These are phyloP conservation scores for Myxozyma kluyveri DNA, from an alignment of 805 yeast species.

Conservation along the genomic window DNA sequence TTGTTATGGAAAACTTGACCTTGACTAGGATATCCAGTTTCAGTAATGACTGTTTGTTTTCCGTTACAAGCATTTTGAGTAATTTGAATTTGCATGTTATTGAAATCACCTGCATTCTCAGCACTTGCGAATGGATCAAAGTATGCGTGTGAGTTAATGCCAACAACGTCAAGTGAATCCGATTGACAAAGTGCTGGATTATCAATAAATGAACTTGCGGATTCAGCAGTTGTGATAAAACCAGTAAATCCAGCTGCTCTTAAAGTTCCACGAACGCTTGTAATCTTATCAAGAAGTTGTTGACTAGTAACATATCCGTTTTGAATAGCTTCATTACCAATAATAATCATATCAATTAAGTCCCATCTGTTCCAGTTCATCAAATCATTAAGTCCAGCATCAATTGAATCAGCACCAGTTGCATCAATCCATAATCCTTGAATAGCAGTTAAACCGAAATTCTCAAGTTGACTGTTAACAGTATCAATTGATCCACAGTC, in stretches of 20 bases:
- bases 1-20: conserved; percentile 79
- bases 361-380: conserved; percentile 61
- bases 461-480: conserved; percentile 7
- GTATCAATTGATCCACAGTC: conserved; percentile 74
- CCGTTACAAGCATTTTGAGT: conserved; percentile 57
- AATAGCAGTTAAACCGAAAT: conserved; percentile 62
- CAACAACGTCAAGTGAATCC: conserved; percentile 72
- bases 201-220: conserved; percentile 68
- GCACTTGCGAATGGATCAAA: conserved; percentile 67
- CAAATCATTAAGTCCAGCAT: conserved; percentile 53
- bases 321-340: conserved; percentile 85
- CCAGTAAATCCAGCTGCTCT: conserved; percentile 74
- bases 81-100: conserved; percentile 57
- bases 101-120: conserved; percentile 65
- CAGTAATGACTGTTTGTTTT: conserved; percentile 67
- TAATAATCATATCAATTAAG: conserved; percentile 69
- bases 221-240: conserved; percentile 78
- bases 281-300: conserved; percentile 64
- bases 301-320: conserved; percentile 57
- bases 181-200: conserved; percentile 66
- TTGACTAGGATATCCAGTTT: conserved; percentile 93
- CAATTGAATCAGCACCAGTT: conserved; percentile 68
- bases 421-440: conserved; percentile 81
- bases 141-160: conserved; percentile 81
- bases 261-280: conserved; percentile 58